Base-by-base conservation (phyloP, 306 rosid genomes). In the Begonia masoniana region DNA sequence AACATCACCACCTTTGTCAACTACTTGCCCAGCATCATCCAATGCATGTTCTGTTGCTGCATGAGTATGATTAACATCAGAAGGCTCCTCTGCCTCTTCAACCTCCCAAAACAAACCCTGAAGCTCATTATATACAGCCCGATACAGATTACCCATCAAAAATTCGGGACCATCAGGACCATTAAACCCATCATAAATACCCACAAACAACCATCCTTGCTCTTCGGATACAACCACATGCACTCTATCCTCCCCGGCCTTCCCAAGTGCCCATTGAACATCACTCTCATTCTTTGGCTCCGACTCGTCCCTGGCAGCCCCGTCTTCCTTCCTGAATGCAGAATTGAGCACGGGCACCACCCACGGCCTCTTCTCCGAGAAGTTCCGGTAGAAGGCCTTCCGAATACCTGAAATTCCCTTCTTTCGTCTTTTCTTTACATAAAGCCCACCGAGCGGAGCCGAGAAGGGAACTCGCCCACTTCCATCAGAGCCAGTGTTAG, bases 171-270 rank as follows among this genome's bases (percentile, higher is more conserved):
- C 95, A 43, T 85, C 95, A 0, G 95, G 95, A 43, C 95, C 95
- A 51, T 86, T 86, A 45, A 86, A 86, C 56, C 95, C 95, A 50
- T 86, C 95, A 48, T 86, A 86, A 62, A 86, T 86, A 56, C 95
- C 95, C 10, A 86, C 95, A 58, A 86, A 86, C 70, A 86, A 60
- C 95, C 95, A 86, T 3, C 95, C 93, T 17, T 86, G 93, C 55
- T 86, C 95, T 66, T 82, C 95, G 66, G 95, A 82, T 2, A 85
- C 93, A 14, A 79, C 95, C 35, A 86, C 95, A 53, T 86, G 95
- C 31, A 85, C 95, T 10, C 95, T 85, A 68, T 86, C 95, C 85
- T 86, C 95, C 13, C 95, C 95, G 0, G 95, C 95, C 71, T 86
- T 86, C 13, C 95, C 95, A 1, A 75, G 83, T 15, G 93, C 93